Percentiles rank a stretch among this genome's conserved stretches.
These are phyloP conservation scores for Phaffia tasmanica DNA, from an alignment of 768 basidiomycete species.

Conservation along the genomic window DNA sequence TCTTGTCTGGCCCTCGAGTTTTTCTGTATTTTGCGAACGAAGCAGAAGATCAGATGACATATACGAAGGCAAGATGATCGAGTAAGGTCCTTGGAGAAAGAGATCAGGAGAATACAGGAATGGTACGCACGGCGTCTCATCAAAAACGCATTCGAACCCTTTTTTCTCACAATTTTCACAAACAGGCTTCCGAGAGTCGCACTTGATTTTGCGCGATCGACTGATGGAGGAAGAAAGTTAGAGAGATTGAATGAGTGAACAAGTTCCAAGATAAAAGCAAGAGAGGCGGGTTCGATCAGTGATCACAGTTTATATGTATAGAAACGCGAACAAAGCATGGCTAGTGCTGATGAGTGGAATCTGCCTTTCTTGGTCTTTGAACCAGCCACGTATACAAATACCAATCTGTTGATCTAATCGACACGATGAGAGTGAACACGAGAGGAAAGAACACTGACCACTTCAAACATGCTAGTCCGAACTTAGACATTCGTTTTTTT, in stretches of 20 bases:
- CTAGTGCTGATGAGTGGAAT: no score
- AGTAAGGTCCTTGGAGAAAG: background rate
- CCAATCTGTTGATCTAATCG: no score
- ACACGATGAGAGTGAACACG: no score
- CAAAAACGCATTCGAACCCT: conserved; percentile 25
- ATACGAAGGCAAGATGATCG: background rate
- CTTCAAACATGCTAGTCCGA: conserved; percentile 8
- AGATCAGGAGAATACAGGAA: background rate
- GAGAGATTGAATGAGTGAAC: no score
- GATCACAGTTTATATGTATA: background rate
- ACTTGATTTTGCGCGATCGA: conserved; percentile 28
- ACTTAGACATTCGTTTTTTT: background rate
- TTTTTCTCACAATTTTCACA: conserved; percentile 28
- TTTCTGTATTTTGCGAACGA: background rate
- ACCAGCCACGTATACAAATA: no score
- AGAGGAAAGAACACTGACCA: conserved; percentile 2
- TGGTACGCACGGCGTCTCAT: conserved; percentile 15
- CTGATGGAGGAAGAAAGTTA: background rate
- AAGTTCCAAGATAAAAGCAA: no score
- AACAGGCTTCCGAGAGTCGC: conserved; percentile 22
- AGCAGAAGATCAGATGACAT: background rate
- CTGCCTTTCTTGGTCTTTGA: no score
- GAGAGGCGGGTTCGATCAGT: no score
- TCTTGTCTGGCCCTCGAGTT: conserved; percentile 28
- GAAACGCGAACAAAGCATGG: no score